Conservation (phyloP, 2,329 filamentous ascomycete genomes). For the Didymella pomorum region DNA sequence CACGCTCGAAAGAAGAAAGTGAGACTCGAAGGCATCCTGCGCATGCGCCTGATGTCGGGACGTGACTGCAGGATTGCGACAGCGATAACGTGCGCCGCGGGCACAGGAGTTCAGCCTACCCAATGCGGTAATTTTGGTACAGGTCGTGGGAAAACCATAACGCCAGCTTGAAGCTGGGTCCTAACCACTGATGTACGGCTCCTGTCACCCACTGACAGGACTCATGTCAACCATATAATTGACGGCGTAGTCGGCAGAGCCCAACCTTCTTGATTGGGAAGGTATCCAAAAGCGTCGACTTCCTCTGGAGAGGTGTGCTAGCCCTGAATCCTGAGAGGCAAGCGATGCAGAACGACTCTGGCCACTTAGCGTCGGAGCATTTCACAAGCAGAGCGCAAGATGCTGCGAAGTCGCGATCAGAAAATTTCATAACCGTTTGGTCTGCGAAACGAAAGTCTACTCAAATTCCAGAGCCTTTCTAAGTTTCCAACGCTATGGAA, state of each 20-base stretch:
- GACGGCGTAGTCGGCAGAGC: too few species aligned
- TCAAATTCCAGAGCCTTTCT: not conserved
- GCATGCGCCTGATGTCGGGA: conserved; percentile 29
- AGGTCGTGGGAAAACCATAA: too few species aligned
- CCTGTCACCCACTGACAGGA: too few species aligned
- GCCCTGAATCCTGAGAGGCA: too few species aligned
- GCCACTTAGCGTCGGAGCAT: not conserved
- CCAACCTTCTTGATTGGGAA: too few species aligned
- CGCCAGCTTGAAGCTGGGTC: too few species aligned
- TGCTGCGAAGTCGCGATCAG: not conserved
- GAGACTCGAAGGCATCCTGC: conserved; percentile 22
- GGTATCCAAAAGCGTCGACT: too few species aligned
- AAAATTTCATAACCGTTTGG: not conserved
- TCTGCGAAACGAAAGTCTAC: not conserved
- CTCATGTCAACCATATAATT: too few species aligned
- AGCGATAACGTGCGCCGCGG: conserved; percentile 15
- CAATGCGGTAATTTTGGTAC: too few species aligned
- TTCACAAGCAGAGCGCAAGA: not conserved
- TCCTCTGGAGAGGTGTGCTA: too few species aligned
- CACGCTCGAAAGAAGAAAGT: conserved; percentile 15
- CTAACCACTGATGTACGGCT: too few species aligned
- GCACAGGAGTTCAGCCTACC: not conserved
- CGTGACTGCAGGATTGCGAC: conserved; percentile 26
- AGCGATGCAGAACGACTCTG: too few species aligned
- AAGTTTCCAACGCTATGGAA: not conserved